Conservation (phyloP, 352 stramenopile genomes). For the Elongisporangium prolatum region DNA sequence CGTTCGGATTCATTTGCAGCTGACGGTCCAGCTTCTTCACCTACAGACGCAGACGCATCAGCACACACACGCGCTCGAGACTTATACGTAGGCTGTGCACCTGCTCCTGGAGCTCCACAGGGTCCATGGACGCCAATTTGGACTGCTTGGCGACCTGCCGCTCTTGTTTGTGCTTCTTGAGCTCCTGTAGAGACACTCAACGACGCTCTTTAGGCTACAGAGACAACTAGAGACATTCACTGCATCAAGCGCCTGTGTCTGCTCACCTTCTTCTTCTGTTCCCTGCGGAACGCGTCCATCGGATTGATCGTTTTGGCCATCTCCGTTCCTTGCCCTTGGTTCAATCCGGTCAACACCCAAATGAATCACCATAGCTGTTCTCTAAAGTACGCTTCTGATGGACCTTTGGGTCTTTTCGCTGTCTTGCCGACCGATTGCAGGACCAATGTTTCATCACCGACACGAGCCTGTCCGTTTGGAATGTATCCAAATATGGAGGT, state of each 20-base stretch:
- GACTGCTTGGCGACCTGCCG: slow-evolving; percentile 52
- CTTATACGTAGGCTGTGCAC: slow-evolving; percentile 5
- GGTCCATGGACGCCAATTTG: slow-evolving; percentile 57
- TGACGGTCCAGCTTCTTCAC: slow-evolving; percentile 65
- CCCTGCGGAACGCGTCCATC: slow-evolving; percentile 66
- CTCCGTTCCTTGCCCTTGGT: not conserved
- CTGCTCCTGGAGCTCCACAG: slow-evolving; percentile 42
- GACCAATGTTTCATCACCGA: too few species aligned
- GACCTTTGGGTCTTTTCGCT: too few species aligned
- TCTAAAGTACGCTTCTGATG: not conserved
- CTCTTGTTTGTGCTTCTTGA: slow-evolving; percentile 69
- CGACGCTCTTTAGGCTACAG: not conserved
- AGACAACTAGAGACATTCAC: not conserved
- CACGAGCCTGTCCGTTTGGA: too few species aligned
- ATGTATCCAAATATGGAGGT: too few species aligned
- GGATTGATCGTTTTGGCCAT: slow-evolving; percentile 68
- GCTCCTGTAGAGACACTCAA: slow-evolving; percentile 29
- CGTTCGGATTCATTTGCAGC: slow-evolving; percentile 47
- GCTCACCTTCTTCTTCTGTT: slow-evolving; percentile 77
- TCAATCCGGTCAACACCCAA: not conserved
- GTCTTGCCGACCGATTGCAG: too few species aligned
- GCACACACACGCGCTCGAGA: not conserved
- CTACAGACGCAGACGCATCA: not conserved
- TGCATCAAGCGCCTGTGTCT: not conserved
- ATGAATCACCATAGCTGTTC: not conserved